Base-by-base conservation (phyloP, 2,329 filamentous ascomycete genomes). In the Didymella pinodella region DNA sequence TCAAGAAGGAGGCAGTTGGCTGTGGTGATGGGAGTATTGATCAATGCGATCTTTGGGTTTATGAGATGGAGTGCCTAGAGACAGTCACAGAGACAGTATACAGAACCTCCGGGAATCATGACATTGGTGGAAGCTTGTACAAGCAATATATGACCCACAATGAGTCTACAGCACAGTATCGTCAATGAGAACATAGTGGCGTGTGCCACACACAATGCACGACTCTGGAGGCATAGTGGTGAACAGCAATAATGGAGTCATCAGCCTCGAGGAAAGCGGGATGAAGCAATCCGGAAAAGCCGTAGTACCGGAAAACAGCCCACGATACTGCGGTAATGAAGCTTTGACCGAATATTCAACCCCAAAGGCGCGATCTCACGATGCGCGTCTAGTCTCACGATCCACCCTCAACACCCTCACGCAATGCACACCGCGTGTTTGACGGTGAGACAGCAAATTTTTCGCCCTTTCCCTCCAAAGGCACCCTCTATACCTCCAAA, bases 1-100 rank as follows among this genome's bases (percentile, higher is more conserved):
- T 90, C 88, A 61, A 87, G 90, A 71, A 84, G 93, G 70, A 90
- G 92, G 82, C 89, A 93, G 75, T 86, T 97, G 68, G 94, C 94
- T 67, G 92, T 98, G 16, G 87, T 91, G 50, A 89, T 93, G 44
- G 95, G 95, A 0, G 87, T 97, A 20, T 76, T 93, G 60, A 83
- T 98, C 38, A 95, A 94, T 77, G 75, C 92, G 44, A 84, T 84
- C 3, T 90, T 96, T 78, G 92, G 92, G 11, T 83, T 90, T 26
- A 57, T 57, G 54, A 57, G 54, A 47, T 57, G 47, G 46, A 57
- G 54, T 44, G 43, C 54, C 8, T 57, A 47, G 20, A 14, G 18
- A 22, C 28, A 29, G 4, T 11, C 14, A 8, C 22, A 18, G 8
- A 32, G 47, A 29, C 7, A 18, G 36, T 8, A 18, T 26, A 41